Percentiles rank a stretch among this genome's conserved stretches.
phyloP scores from a whole-genome alignment of 2,329 filamentous ascomycete genomes.

The Diaporthe nobilis region DNA sequence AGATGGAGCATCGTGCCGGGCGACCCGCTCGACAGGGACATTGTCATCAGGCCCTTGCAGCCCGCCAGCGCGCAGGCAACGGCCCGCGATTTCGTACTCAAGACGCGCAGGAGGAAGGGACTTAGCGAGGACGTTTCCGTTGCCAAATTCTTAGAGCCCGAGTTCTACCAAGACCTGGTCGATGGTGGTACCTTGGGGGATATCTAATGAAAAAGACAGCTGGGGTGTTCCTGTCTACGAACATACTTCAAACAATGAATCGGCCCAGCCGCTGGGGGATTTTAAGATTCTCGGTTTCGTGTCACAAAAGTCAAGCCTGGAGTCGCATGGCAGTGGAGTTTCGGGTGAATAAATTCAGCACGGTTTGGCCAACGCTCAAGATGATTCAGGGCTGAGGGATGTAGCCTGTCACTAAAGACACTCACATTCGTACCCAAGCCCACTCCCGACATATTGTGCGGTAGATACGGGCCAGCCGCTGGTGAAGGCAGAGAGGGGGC shows the following conservation, averaged over 20 bases:
- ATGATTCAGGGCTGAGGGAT: background rate
- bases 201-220: constrained; percentile 39
- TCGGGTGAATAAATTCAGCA: constrained; percentile 11
- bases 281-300: background rate
- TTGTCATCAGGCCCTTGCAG: constrained; percentile 86
- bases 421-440: background rate
- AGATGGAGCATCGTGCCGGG: constrained; percentile 96
- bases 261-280: constrained; percentile 5
- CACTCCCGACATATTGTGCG: background rate
- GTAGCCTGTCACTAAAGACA: background rate
- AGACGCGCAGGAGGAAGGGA: constrained; percentile 94
- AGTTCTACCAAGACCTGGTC: constrained; percentile 89
- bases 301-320: constrained; percentile 16
- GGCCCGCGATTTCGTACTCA: constrained; percentile 95
- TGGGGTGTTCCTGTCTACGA: background rate
- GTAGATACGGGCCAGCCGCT: background rate
- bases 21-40: constrained; percentile 91
- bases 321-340: constrained; percentile 29
- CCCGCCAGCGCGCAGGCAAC: constrained; percentile 90
- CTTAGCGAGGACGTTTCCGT: constrained; percentile 96
- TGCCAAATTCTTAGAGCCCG: constrained; percentile 95
- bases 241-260: background rate
- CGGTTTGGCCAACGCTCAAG: constrained; percentile 15
- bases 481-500: background rate
- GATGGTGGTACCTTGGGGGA: constrained; percentile 88